Conservation (phyloP, 129 eudicot genomes). For the Scalesia atractyloides region DNA sequence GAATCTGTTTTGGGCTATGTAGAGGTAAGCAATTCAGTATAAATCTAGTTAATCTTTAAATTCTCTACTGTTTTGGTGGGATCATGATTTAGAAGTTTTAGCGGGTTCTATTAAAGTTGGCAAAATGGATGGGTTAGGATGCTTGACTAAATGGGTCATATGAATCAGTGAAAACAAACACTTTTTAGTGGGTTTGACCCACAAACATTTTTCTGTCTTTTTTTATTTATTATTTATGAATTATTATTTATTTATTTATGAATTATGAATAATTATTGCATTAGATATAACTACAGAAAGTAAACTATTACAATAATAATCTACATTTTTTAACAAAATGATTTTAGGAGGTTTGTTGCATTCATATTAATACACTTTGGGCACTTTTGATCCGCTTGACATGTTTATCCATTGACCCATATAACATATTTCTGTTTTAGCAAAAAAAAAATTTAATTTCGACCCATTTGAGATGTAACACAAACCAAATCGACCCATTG, state of each 20-base stretch:
- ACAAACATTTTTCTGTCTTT: not conserved
- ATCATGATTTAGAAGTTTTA: not conserved
- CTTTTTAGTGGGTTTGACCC: not conserved
- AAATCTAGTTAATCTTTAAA: not conserved
- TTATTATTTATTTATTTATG: too few species aligned
- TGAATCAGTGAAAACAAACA: not conserved
- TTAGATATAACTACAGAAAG: not conserved
- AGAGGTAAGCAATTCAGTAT: conserved; percentile 54
- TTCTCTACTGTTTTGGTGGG: not conserved
- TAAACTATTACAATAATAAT: not conserved
- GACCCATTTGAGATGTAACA: not conserved
- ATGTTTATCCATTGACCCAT: not conserved
- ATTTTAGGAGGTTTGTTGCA: not conserved
- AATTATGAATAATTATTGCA: not conserved
- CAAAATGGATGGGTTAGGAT: not conserved
- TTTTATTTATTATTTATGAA: not conserved
- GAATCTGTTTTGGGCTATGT: conserved; percentile 88
- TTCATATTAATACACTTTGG: not conserved
- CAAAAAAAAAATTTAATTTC: not conserved
- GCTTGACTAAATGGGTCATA: not conserved
- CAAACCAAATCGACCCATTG: not conserved
- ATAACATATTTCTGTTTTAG: not conserved
- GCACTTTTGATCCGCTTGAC: not conserved
- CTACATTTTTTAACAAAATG: not conserved
- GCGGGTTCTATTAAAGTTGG: conserved; percentile 1